Evolutionary conservation across 1,139 yeast genomes (phyloP), one percentile per base, ranked within the genome.

Genomic region (Blastobotrys proliferans): DNA sequence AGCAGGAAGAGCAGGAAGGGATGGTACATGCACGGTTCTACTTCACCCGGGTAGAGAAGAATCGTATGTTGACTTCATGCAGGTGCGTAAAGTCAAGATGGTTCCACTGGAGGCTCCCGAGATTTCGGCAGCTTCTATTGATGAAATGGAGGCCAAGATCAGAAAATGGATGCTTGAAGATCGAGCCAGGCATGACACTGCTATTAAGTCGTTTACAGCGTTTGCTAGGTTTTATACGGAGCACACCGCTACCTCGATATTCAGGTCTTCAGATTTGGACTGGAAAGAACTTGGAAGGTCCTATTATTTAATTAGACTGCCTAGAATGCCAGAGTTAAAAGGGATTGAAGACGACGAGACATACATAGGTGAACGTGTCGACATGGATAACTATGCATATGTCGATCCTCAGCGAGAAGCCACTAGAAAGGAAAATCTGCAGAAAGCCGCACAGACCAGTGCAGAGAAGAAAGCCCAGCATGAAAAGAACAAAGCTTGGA

Each of bases 291-390:
- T 83, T 11, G 96, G 94, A 0, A 74, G 71, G 51, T 16, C 6
- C 16, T 88, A 84, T 63, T 95, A 96, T 1, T 65, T 94, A 11
- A 65, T 86, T 38, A 72, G 97, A 53, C 66, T 92, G 43, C 99
- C 99, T 6, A 79, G 81, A 54, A 94, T 94, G 97, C 98, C 98
- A 0, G 99, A 94, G 61, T 71, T 86, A 20, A 72, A 68, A 46
- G 70, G 73, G 54, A 68, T 83, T 2, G 61, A 72, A 9, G 67
- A 69, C 26, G 55, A 61, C 14, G 72, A 69, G 38, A 97, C 96
- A 0, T 86, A 92, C 88, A 64, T 88, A 34, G 79, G 80, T 1
- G 69, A 66, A 30, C 62, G 74, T 54, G 56, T 67, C 63, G 44
- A 74, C 77, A 77, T 87, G 79, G 87, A 83, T 51, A 67, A 61